These are phyloP conservation scores for Ganoderma sinense DNA, from an alignment of 1,284 basidiomycete species.

Conservation along the genomic window DNA sequence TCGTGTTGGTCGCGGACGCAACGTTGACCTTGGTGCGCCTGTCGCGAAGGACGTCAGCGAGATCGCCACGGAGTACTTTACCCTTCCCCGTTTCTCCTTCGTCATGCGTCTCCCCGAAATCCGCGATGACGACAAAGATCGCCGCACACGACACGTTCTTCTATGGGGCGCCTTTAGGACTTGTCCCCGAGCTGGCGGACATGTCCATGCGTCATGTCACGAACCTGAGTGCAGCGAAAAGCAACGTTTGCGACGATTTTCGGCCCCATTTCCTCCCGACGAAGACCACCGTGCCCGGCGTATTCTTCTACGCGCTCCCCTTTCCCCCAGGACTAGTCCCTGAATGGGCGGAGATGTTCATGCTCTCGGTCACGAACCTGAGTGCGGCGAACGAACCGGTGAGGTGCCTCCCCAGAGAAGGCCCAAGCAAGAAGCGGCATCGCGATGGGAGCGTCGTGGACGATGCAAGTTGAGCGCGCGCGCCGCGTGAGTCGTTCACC, in stretches of 20 bases:
- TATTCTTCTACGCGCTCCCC: conserved; percentile 81
- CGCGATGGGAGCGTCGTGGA: conserved; percentile 53
- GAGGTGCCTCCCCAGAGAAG: conserved; percentile 57
- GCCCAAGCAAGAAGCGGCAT: conserved; percentile 69
- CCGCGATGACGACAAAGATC: conserved; percentile 81
- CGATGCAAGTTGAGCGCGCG: conserved; percentile 62
- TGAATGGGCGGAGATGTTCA: conserved; percentile 84
- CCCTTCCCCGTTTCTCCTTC: conserved; percentile 83
- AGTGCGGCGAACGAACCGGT: conserved; percentile 59
- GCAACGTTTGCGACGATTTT: too few relatives aligned
- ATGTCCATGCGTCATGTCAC: conserved; percentile 85
- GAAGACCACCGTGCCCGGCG: conserved; percentile 71
- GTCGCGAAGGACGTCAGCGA: conserved; percentile 72
- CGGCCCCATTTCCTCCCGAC: conserved; percentile 90
- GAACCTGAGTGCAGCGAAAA: conserved; percentile 53
- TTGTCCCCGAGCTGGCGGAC: conserved; percentile 82
- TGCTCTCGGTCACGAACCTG: conserved; percentile 69
- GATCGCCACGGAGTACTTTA: conserved; percentile 82
- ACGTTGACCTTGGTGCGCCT: conserved; percentile 61
- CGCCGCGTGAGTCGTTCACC: conserved; percentile 72
- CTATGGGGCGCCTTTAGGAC: conserved; percentile 82
- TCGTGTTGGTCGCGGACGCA: conserved; percentile 59
- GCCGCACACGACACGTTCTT: conserved; percentile 78
- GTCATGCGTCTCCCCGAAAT: conserved; percentile 87
- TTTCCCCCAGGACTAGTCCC: conserved; percentile 84